A percentile compares a stretch with the other conserved stretches of the same genome.
Evolutionary conservation across 202 grass and related monocot species (phyloP).

Genomic region (Carex sylvatica): DNA sequence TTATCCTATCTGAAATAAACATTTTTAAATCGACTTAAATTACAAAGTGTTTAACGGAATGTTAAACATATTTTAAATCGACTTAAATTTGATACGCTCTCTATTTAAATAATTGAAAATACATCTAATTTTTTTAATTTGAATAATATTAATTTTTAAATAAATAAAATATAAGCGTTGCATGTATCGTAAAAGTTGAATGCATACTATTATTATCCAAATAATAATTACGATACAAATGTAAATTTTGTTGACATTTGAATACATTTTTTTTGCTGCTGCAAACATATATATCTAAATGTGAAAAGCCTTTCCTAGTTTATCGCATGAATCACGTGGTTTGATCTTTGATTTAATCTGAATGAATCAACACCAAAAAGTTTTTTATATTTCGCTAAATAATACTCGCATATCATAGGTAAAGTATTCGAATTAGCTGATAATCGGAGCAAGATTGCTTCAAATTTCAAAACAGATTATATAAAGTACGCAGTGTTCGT

Average conservation of each 20-base stretch:
- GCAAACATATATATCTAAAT: background rate
- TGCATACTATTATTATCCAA: too few relatives aligned
- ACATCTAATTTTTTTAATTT: too few relatives aligned
- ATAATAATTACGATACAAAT: background rate
- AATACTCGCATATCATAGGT: background rate
- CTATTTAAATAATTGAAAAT: too few relatives aligned
- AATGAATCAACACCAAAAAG: background rate
- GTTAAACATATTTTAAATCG: too few relatives aligned
- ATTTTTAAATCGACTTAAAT: too few relatives aligned
- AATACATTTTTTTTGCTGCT: background rate
- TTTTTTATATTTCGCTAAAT: background rate
- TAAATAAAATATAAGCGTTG: too few relatives aligned
- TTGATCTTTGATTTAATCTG: background rate
- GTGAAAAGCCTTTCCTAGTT: background rate
- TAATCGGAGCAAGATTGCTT: background rate
- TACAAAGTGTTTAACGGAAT: too few relatives aligned
- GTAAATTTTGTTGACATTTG: background rate
- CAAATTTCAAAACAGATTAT: background rate
- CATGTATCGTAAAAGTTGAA: too few relatives aligned
- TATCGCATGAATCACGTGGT: background rate
- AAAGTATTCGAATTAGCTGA: background rate
- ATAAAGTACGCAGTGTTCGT: background rate
- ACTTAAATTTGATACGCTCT: too few relatives aligned
- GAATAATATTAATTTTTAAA: too few relatives aligned
- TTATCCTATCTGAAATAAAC: background rate